Evolutionary conservation across 768 basidiomycete genomes (phyloP), one percentile per base, ranked within the genome.

Genomic region (Suillus luteus): DNA sequence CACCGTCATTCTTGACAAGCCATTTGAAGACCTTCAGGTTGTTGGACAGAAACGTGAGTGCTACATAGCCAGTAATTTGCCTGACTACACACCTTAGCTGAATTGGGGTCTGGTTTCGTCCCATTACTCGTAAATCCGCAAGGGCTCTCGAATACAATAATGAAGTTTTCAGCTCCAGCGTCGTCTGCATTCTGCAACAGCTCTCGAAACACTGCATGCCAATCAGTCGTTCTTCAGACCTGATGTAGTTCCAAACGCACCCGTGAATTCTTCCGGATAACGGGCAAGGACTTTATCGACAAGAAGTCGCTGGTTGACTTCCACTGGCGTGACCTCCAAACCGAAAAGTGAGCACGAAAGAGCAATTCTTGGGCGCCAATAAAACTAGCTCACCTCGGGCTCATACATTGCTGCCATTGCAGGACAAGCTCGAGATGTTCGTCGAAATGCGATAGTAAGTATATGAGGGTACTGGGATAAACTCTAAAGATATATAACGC

Each of bases 171-270:
- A 1, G 79, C 73, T 1, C 72, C 75, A 1, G 78, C 84, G 72
- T 85, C 84, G 65, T 85, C 84, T 11, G 85, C 82, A 69, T 86
- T 86, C 69, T 86, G 85, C 10, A 86, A 70, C 24, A 86, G 73
- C 67, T 86, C 86, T 57, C 86, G 72, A 61, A 82, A 80, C 46
- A 85, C 82, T 76, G 33, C 19, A 54, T n/a, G 6, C 11, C 19
- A 35, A 33, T 54, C 2, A 54, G 33, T 54, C 31, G 11, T n/a
- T 7, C n/a, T 35, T 33, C 19, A 2, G 31, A 35, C 52, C 19
- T n/a, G 19, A 14, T 5, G 6, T 54, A n/a, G 52, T 12, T 33
- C 31, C 33, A 33, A 54, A 54, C 11, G 19, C 33, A 65, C 66
- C 66, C 35, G 66, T 65, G 35, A 65, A 65, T n/a, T 67, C 66